Base-by-base conservation (phyloP, 1,139 yeast genomes). In the Diutina catenulata region DNA sequence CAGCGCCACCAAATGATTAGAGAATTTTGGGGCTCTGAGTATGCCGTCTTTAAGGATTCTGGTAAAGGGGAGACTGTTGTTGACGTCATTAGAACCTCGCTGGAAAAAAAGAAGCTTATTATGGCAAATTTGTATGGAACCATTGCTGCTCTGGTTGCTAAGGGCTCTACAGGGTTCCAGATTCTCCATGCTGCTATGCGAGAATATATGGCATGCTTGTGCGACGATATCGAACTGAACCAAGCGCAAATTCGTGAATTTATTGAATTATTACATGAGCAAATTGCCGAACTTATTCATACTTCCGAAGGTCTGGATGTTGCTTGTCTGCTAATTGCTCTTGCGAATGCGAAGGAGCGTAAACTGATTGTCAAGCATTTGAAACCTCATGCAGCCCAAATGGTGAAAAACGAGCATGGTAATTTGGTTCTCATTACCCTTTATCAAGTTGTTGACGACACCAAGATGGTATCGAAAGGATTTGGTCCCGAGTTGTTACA, bases 11-110 rank as follows among this genome's bases (percentile, higher is more conserved):
- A 86, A 60, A 87, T 91, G 80, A 75, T 91, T 46, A 76, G 94
- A 57, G 97, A 91, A 59, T 91, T 91, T 55, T 91, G 94, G 84
- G 97, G 97, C 40, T 74, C 95, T n/a, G 94, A 86, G 59, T 88
- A 80, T 53, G 95, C 96, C 22, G 78, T 86, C 13, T 88, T 91
- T 64, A 81, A 76, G 58, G 91, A 84, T 38, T 68, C 78, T 14
- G 88, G 83, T 39, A 68, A 73, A 45, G 74, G 70, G 15, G 70
- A 76, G 54, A 62, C 74, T 8, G 72, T 91, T 39, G 65, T 71
- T 45, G 88, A 84, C 38, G 75, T 83, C 35, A 67, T 80, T 40
- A 66, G 61, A 6, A 86, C 77, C 48, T 71, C 77, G 47, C 72
- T 83, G n/a, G 97, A 88, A 56, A 87, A 84, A 69, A 76, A 83